Evolutionary conservation across 2,329 filamentous ascomycete genomes (phyloP), one percentile per base, ranked within the genome.

Genomic region (Chrysoporthe deuterocubensis): DNA sequence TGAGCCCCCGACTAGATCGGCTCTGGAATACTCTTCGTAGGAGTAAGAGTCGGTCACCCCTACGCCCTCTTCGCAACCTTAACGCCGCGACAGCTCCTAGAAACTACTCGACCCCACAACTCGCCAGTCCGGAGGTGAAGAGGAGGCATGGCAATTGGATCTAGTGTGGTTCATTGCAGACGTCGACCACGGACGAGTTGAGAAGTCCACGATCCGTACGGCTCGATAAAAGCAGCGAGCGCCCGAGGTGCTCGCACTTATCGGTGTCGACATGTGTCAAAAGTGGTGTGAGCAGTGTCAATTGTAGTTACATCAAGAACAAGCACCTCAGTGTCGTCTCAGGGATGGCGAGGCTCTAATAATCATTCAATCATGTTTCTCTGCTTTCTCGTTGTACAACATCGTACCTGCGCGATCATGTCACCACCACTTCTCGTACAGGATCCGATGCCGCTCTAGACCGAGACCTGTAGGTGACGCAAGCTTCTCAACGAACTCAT

Each of bases 401-500:
- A 18, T 40, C 18, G 8, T 57, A 13, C n/a, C 16, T 26, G 18
- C 32, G 16, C 34, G 21, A 44, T 32, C 7, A 14, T 46, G 43
- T 71, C 69, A 81, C 79, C 79, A 81, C 78, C 79, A 81, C 64
- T 78, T 80, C 71, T 81, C 79, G 65, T 67, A 78, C 48, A 80
- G 48, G 0, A 80, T 75, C 56, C 75, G 73, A 1, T 72, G 52
- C 7, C 65, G n/a, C 2, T 74, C 70, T 63, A 80, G 71, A 1
- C 72, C 72, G 1, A 75, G 59, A 0, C 75, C 76, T 0, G 67
- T 69, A 0, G 71, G 62, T 1, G 77, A 75, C 2, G 77, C 81
- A 9, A 87, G 72, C 26, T 83, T 77, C 26, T 79, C 77, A 0
- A 90, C 87, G 71, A 91, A 83, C 62, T 85, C 82, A 75, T 93